Conservation (phyloP, 2,329 filamentous ascomycete genomes). For the Colletotrichum somersetense region DNA sequence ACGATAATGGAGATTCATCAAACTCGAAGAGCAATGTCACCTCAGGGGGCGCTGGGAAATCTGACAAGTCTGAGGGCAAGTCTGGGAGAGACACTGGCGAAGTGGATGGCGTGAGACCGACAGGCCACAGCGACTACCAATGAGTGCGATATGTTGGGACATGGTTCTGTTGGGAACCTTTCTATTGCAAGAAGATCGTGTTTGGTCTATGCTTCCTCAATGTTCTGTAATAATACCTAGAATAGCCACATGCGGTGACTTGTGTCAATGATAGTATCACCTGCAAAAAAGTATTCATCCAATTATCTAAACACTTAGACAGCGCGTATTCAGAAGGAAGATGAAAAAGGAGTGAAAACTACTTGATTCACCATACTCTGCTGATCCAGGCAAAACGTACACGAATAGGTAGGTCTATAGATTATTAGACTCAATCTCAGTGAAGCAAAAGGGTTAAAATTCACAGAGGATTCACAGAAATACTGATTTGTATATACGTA, state of each 20-base stretch:
- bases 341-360: too few relatives aligned
- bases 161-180: not conserved
- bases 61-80: not conserved
- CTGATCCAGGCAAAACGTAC: too few relatives aligned
- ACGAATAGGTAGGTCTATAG: too few relatives aligned
- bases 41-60: not conserved
- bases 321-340: too few relatives aligned
- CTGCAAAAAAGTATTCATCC: not conserved
- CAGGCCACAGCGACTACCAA: slow-evolving; percentile 39
- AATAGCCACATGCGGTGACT: too few relatives aligned
- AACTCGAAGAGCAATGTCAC: not conserved
- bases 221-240: not conserved
- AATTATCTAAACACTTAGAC: too few relatives aligned
- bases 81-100: not conserved
- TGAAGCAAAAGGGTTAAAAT: too few relatives aligned
- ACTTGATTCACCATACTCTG: too few relatives aligned
- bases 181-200: not conserved
- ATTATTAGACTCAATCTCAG: too few relatives aligned
- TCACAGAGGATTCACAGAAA: too few relatives aligned
- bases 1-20: not conserved
- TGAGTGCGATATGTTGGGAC: not conserved
- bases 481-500: too few relatives aligned
- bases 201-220: not conserved
- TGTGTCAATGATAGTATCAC: not conserved
- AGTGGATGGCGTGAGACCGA: slow-evolving; percentile 18